Base-by-base conservation (phyloP, 257 asterid genomes). In the Primulina tabacum region DNA sequence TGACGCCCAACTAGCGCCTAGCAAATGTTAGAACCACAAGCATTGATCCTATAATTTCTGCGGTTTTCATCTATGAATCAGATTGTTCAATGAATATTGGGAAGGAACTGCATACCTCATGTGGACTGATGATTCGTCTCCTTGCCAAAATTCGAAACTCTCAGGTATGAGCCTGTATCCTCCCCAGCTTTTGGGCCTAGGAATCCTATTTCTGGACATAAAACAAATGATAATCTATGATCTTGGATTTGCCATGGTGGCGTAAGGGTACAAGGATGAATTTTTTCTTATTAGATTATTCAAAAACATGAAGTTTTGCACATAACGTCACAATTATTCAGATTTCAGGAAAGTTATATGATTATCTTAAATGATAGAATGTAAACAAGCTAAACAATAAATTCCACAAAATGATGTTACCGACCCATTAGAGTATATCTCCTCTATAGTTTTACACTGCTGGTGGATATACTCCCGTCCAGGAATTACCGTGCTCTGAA, bases 361-460 rank as follows among this genome's bases (percentile, higher is more conserved):
- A 40, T 9, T 11, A 10, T 40, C 17, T 8, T 40, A 40, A 40
- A 40, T 11, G 50, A 40, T 40, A 10, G 14, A 11, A 10, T 40
- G 1, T 40, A 40, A 40, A 10, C 50, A 40, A 40, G 50, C 50
- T 8, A 40, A 28, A 40, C 50, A 40, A 40, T 8, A 40, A 40
- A 8, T 12, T 40, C 50, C 1, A 40, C 50, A 40, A 11, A 2
- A 40, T 40, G 16, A 43, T 12, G 50, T 16, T 33, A 72, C 81
- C 1, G 62, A 80, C 81, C 81, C 81, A 55, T 64, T 34, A 0
- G 84, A 80, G 67, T 76, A 76, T 58, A 68, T 76, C 9, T 73
- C 81, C 73, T 80, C 76, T 68, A 79, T 38, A 52, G 73, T 76
- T 73, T 76, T 80, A 61, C 72, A 76, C 14, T 69, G 81, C 60